Base-by-base conservation (phyloP, 2,329 filamentous ascomycete species). In the Ceratocystis papillata region DNA sequence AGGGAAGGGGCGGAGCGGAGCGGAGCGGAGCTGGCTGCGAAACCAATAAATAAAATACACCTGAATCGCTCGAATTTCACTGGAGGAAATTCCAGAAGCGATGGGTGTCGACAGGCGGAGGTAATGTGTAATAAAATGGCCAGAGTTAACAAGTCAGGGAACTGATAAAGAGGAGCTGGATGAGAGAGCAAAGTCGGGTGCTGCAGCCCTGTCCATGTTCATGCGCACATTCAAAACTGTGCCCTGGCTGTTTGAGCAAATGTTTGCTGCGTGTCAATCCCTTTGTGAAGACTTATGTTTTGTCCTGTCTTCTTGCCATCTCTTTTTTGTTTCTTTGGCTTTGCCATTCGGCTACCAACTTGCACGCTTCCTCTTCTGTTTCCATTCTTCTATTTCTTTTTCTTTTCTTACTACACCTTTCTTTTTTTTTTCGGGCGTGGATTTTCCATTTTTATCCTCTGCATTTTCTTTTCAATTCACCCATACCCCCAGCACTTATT, bases 31-130 rank as follows among this genome's bases (percentile, higher is more conserved):
- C 44, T 33, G 44, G 46, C 45, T n/a, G 20, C 22, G 20, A 55
- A 30, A 28, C 25, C 45, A 45, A 62, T 30, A 22, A 45, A 46
- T 55, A 44, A 55, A 59, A 44, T 10, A 37, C 30, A 17, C 41
- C 59, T 44, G 45, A 67, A 59, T 63, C 45, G 62, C 46, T 44
- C 53, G 25, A 45, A 65, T 65, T 62, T 62, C 59, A 60, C 66
- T 68, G 20, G 67, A 62, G 37, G 64, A 66, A 12, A 65, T 69
- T 44, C 70, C 69, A 22, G n/a, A 53, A 30, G 45, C 22, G 10
- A 33, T 15, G 5, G 12, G 53, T 37, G 28, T 12, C 10, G 25
- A 3, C 28, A 59, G 53, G 53, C 22, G 15, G 53, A 59, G 28
- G 28, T 59, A 37, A 59, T 37, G 53, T 59, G 53, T 33, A 59